Conservation (phyloP, 1,284 basidiomycete species). For the Apiotrichum sp. region DNA sequence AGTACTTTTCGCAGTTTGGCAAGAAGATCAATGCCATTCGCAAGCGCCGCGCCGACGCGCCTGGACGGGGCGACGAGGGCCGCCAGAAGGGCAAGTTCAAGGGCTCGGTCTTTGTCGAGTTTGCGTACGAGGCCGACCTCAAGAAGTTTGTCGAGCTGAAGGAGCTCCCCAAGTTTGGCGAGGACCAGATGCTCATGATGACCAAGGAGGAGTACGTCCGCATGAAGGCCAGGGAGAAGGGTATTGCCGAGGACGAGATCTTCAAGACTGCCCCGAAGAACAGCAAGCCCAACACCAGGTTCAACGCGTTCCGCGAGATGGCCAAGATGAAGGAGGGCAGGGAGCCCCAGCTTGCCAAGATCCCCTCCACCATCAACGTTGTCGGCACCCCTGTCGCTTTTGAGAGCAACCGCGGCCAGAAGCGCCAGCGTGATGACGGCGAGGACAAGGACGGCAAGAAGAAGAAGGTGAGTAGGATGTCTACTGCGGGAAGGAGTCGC, state of each 20-base stretch:
- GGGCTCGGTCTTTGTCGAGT: conserved; percentile 90
- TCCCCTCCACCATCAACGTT: conserved; percentile 38
- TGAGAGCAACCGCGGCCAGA: conserved; percentile 6
- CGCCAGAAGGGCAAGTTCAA: conserved; percentile 69
- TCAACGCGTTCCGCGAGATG: conserved; percentile 88
- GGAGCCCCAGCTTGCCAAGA: conserved; percentile 32
- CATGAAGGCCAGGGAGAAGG: conserved; percentile 98
- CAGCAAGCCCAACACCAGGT: conserved; percentile 50
- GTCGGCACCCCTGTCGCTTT: conserved; percentile 25
- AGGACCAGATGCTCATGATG: conserved; percentile 71
- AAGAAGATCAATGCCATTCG: conserved; percentile 72
- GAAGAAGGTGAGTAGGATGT: conserved; percentile 37
- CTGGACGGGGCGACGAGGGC: conserved; percentile 46
- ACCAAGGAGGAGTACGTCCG: conserved; percentile 88
- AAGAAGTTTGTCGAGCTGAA: conserved; percentile 72
- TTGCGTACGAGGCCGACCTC: conserved; percentile 64
- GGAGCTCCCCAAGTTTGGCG: conserved; percentile 71
- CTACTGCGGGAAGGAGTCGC: background rate
- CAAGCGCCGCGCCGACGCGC: conserved; percentile 62
- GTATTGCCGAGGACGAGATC: conserved; percentile 54
- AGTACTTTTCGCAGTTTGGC: conserved; percentile 78
- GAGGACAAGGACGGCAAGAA: conserved; percentile 46
- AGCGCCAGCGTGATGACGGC: conserved; percentile 43
- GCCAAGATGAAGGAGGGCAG: conserved; percentile 49
- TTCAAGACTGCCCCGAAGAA: conserved; percentile 44